phyloP scores from a whole-genome alignment of 441 rosid genomes.

The Breynia disticha region DNA sequence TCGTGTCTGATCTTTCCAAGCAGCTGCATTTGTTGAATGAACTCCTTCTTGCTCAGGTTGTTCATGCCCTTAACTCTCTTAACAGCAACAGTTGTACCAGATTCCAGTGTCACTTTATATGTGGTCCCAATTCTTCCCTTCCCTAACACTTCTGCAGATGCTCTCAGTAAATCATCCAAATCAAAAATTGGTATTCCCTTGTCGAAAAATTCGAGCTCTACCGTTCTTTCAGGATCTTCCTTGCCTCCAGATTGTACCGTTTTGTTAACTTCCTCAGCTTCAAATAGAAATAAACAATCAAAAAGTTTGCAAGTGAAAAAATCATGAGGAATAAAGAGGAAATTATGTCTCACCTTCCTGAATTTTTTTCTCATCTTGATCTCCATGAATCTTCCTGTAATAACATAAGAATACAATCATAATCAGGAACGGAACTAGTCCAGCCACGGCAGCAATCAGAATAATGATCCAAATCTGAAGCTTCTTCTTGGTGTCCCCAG shows the following conservation, averaged over 20 bases:
- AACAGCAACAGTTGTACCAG: slow-evolving; percentile 31
- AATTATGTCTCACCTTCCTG: slow-evolving; percentile 17
- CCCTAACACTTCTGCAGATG: slow-evolving; percentile 48
- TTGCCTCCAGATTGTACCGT: slow-evolving; percentile 10
- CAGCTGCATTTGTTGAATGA: slow-evolving; percentile 38
- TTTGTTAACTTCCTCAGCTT: slow-evolving; percentile 14
- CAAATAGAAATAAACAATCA: neutral
- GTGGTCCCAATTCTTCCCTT: slow-evolving; percentile 43
- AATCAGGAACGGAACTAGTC: slow-evolving; percentile 19
- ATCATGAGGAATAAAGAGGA: neutral
- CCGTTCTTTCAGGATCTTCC: slow-evolving; percentile 34
- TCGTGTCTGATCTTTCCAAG: slow-evolving; percentile 43
- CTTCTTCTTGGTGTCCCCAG: slow-evolving; percentile 8
- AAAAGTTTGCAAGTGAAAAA: neutral
- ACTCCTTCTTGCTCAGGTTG: slow-evolving; percentile 34
- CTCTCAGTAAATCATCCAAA: slow-evolving; percentile 50
- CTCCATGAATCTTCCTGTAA: slow-evolving; percentile 14
- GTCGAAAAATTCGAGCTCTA: slow-evolving; percentile 36
- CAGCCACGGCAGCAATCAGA: slow-evolving; percentile 26
- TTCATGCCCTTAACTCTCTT: slow-evolving; percentile 34
- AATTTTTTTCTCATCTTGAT: slow-evolving; percentile 8
- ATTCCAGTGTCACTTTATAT: slow-evolving; percentile 40
- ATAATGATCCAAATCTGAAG: slow-evolving; percentile 19
- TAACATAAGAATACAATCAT: slow-evolving; percentile 23
- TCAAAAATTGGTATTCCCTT: slow-evolving; percentile 28